Evolutionary conservation across 2,329 filamentous ascomycete species (phyloP), one percentile per base, ranked within the genome.

Genomic region (Didymella keratinophila): DNA sequence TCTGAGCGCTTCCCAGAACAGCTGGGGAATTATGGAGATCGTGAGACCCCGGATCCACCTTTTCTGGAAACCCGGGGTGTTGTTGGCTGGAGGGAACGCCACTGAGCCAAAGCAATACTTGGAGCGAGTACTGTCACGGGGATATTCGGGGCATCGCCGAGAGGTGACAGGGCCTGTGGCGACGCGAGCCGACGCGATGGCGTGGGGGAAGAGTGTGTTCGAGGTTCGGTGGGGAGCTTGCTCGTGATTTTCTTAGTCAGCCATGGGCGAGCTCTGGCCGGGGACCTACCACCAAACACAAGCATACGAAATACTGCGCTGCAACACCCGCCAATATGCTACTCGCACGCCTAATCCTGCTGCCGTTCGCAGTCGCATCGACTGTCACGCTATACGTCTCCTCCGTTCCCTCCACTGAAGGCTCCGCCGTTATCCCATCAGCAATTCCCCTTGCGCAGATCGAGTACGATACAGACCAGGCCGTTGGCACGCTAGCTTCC

Each of bases 331-430:
- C 59, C 66, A 74, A 56, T 9, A 80, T 80, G 78, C 69, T 76
- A 41, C 63, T 76, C 57, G 60, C 71, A 51, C 68, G 67, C 39
- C 68, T 76, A 21, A 55, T 77, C 21, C 59, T 80, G 58, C 72
- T 77, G 48, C 68, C 78, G 18, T 51, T 76, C 52, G 74, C 79
- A 52, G 60, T 76, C 66, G 72, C 78, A 34, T 76, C 74, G n/a
- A 69, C 73, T 16, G 68, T 76, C 18, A 76, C 74, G 11, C 64
- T 76, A 43, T 76, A 75, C 59, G 66, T 74, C 79, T 94, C 97
- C 81, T 93, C 95, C 39, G 86, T 99, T 66, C 88, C 93, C 63
- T 91, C 90, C 75, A 96, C 93, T 63, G 90, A 89, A 75, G 89
- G 93, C 73, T 96, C 64, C 25, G 66, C 71, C 50, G 60, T 71